Base-by-base conservation (phyloP, 306 rosid species). In the Heteromeles arbutifolia region DNA sequence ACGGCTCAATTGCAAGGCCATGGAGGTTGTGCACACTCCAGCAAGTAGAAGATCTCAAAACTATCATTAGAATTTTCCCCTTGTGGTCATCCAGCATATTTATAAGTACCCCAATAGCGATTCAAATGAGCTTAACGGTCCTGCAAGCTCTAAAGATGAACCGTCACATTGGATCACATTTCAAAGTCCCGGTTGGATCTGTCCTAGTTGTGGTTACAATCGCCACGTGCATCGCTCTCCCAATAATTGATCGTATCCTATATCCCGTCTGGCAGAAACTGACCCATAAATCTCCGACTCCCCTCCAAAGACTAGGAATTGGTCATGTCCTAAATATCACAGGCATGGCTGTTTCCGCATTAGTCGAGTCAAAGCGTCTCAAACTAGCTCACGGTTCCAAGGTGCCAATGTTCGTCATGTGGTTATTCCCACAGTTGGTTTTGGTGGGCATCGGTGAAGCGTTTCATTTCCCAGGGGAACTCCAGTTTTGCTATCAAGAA, bases 121-220 rank as follows among this genome's bases (percentile, higher is more conserved):
- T 88, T 50, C 90, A 74, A 68, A 17, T 22, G 48, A 89, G 91
- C 83, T 70, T 87, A 57, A 73, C 85, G 22, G 57, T 85, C 66
- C 91, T 91, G 37, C 92, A 91, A 85, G 90, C 90, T 41, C 78
- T 91, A 67, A 69, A 74, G 72, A 86, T 73, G 89, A 86, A 91
- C 76, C 84, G 85, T 67, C 83, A 77, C n/a, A 48, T 91, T 11
- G 86, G 87, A 13, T 44, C 86, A 2, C 81, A 82, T 68, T 87
- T 91, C 22, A 57, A 80, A 77, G 63, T 87, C 71, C 90, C 95
- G 21, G 78, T 89, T 0, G 86, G 84, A 0, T 86, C 91, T 17
- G 21, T 88, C 22, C 0, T 1, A 7, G 89, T 89, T 22, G 18
- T 85, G 29, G 19, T 61, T 53, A 12, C 69, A 45, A 29, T 87